A percentile compares a stretch with the other conserved stretches of the same genome.
phyloP scores from a whole-genome alignment of 78 protist species.

The Dictyostelium brefeldianum region DNA sequence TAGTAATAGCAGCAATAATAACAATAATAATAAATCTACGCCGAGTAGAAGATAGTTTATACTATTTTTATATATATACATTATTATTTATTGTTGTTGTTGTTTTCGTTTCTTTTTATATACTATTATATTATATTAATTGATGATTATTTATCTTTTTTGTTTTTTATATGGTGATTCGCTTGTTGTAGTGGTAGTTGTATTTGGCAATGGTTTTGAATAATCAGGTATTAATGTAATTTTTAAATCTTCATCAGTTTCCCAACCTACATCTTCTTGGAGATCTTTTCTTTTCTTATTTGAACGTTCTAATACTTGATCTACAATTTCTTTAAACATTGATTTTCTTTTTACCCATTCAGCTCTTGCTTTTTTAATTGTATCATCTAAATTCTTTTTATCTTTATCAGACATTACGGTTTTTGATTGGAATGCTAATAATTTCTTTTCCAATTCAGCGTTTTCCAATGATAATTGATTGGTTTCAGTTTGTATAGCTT shows the following conservation, averaged over 20 bases:
- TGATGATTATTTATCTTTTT: neutral
- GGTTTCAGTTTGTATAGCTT: neutral
- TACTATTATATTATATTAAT: neutral
- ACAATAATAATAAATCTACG: neutral
- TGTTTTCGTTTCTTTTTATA: too few relatives aligned
- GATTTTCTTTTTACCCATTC: conserved; percentile 62
- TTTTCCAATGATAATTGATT: neutral
- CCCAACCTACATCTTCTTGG: conserved; percentile 69
- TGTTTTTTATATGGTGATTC: conserved; percentile 5
- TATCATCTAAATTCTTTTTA: neutral
- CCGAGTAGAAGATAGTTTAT: neutral
- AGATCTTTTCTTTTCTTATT: conserved; percentile 61
- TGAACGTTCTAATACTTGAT: conserved; percentile 36
- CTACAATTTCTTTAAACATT: conserved; percentile 27
- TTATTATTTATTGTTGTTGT: neutral
- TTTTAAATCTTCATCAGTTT: conserved; percentile 55
- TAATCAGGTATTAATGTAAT: conserved; percentile 30
- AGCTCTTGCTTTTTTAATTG: conserved; percentile 31
- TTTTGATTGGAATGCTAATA: conserved; percentile 8
- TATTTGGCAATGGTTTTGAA: neutral
- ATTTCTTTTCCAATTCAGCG: neutral
- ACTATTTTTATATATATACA: too few relatives aligned
- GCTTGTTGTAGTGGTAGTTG: neutral
- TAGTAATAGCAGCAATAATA: neutral
- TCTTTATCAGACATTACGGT: neutral